Percentiles rank a stretch among this genome's conserved stretches.
Evolutionary conservation across 2,329 filamentous ascomycete species (phyloP).

Genomic region (Exophiala spinifera): DNA sequence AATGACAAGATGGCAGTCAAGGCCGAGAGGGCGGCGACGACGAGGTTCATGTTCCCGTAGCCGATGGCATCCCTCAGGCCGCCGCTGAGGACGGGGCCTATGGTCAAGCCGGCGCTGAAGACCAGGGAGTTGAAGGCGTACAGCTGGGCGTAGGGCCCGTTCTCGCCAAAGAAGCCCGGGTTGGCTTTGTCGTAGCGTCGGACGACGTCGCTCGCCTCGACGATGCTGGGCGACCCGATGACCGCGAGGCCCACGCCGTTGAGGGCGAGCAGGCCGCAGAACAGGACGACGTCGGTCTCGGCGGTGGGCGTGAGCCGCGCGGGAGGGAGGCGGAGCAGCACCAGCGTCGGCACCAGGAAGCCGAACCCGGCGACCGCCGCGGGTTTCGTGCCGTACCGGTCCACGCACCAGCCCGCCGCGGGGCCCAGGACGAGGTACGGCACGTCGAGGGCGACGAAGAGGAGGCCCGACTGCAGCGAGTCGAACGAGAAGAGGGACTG

Average conservation of each 20-base stretch:
- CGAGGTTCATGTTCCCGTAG: slow-evolving; percentile 28
- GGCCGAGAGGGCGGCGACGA: slow-evolving; percentile 21
- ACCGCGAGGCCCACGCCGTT: slow-evolving; percentile 53
- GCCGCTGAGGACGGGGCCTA: slow-evolving; percentile 52
- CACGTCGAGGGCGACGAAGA: slow-evolving; percentile 43
- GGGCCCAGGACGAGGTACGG: slow-evolving; percentile 26
- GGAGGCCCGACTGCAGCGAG: slow-evolving; percentile 36
- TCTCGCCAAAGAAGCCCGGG: slow-evolving; percentile 52
- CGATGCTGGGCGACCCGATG: slow-evolving; percentile 54
- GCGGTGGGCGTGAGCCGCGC: slow-evolving; percentile 36
- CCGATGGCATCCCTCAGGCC: slow-evolving; percentile 23
- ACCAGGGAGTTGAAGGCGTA: slow-evolving; percentile 64
- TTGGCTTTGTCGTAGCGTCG: slow-evolving; percentile 57
- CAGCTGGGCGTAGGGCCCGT: slow-evolving; percentile 62
- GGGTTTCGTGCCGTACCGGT: slow-evolving; percentile 40
- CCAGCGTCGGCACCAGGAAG: slow-evolving; percentile 26
- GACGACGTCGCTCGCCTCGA: slow-evolving; percentile 56
- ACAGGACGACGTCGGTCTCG: slow-evolving; percentile 37
- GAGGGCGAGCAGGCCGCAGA: slow-evolving; percentile 45
- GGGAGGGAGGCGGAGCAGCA: slow-evolving; percentile 29
- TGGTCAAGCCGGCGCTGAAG: slow-evolving; percentile 57
- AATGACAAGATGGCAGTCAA: slow-evolving; percentile 26
- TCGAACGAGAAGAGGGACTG: slow-evolving; percentile 25
- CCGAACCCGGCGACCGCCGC: slow-evolving; percentile 31
- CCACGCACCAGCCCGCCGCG: slow-evolving; percentile 39